These are phyloP conservation scores for Vachellia pachyceras DNA, from an alignment of 306 rosid genomes.

Conservation along the genomic window DNA sequence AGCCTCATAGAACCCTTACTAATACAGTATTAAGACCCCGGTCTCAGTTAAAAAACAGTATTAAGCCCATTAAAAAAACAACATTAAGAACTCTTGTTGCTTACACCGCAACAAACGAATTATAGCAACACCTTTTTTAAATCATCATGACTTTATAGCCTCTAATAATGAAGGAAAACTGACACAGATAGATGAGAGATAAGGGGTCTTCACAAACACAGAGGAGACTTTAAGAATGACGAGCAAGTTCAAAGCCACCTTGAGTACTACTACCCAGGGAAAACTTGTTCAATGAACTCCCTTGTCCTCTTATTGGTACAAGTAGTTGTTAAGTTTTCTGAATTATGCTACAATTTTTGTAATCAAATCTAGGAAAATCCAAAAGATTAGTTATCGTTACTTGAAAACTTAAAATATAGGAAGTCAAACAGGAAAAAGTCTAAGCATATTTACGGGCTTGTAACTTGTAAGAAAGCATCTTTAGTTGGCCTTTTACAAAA, in stretches of 20 bases:
- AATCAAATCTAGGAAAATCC: neutral
- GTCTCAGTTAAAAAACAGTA: neutral
- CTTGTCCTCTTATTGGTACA: neutral
- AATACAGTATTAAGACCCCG: neutral
- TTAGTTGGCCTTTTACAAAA: neutral
- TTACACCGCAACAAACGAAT: too few relatives aligned
- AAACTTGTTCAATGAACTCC: constrained; percentile 4
- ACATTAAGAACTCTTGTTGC: too few relatives aligned
- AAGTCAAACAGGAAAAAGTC: neutral
- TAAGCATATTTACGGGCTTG: neutral
- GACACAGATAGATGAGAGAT: neutral
- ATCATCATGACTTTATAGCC: neutral
- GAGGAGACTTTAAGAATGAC: neutral
- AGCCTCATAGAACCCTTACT: neutral
- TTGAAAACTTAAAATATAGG: neutral
- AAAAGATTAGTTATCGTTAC: neutral
- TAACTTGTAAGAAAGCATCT: neutral
- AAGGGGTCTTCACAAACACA: constrained; percentile 5
- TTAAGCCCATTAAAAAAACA: neutral
- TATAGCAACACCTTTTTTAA: too few relatives aligned
- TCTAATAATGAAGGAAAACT: neutral
- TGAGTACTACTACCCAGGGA: constrained; percentile 1
- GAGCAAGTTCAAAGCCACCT: constrained; percentile 5
- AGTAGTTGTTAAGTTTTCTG: too few relatives aligned
- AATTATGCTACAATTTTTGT: too few relatives aligned